Base-by-base conservation (phyloP, 768 basidiomycete genomes). In the Kwoniella newhampshirensis region DNA sequence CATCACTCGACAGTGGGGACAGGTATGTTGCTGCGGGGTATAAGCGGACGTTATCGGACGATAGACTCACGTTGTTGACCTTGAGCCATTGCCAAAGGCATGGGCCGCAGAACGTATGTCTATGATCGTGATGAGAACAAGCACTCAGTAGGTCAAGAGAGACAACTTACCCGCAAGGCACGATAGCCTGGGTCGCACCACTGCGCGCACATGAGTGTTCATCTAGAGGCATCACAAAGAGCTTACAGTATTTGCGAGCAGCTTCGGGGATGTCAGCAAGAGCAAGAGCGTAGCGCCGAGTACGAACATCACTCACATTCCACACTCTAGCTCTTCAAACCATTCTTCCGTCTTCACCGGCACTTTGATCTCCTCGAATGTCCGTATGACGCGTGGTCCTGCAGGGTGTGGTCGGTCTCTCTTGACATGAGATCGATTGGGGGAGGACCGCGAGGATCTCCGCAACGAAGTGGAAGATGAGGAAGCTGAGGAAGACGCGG, bases 321-420 rank as follows among this genome's bases (percentile, higher is more conserved):
- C 64, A 47, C 70, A 72, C 43, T 72, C 70, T 46, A 72, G 41
- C 36, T 72, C 70, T 23, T 72, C 70, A 51, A 68, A 72, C 70
- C 67, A 72, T 39, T 67, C 64, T 27, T 72, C 70, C 15, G 58
- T 50, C 17, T 54, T 60, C 27, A 71, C 57, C 5, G 65, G 53
- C 2, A 71, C 64, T 37, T 60, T 51, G 25, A 67, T 58, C 56
- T 72, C 70, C 35, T 72, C 59, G 37, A 68, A 72, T 2, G 70
- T 69, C 28, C 61, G 39, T 17, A 70, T 67, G 8, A 70, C 49
- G 25, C 69, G n/a, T 18, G 62, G 56, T 8, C 41, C 39, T 15
- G 49, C 46, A 32, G 32, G 13, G 32, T 32, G 32, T 6, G 32
- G 32, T 32, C 32, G 6, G 7, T 6, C 13, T 6, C 6, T 32